A percentile compares a stretch with the other conserved stretches of the same genome.
phyloP scores from a whole-genome alignment of 2,329 filamentous ascomycete species.

The Penicillium janthinellum region DNA sequence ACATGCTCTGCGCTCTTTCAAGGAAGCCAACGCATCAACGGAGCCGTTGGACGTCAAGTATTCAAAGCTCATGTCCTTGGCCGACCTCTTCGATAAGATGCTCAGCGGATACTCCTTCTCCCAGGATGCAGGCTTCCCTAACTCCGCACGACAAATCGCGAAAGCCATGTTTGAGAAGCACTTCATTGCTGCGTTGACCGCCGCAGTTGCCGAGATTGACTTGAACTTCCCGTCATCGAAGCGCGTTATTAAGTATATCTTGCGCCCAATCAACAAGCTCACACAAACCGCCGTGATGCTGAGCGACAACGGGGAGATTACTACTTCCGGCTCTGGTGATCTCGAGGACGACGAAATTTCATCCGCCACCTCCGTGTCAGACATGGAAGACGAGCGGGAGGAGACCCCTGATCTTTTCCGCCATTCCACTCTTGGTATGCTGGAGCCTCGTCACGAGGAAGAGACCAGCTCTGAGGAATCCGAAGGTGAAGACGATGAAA shows the following conservation, averaged over 20 bases:
- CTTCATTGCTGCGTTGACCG: conserved; percentile 83
- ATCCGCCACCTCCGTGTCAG: conserved; percentile 84
- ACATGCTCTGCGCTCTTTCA: conserved; percentile 87
- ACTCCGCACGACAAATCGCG: conserved; percentile 78
- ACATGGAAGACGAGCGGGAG: conserved; percentile 81
- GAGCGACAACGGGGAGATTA: conserved; percentile 78
- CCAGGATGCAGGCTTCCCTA: conserved; percentile 48
- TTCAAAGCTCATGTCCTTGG: conserved; percentile 79
- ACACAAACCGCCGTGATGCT: conserved; percentile 85
- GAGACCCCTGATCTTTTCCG: conserved; percentile 97
- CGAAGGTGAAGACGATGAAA: conserved; percentile 78
- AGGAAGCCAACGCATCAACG: conserved; percentile 75
- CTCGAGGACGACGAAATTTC: conserved; percentile 85
- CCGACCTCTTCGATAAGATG: conserved; percentile 91
- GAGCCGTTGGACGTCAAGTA: conserved; percentile 86
- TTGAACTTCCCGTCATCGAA: conserved; percentile 92
- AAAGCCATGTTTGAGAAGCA: conserved; percentile 99
- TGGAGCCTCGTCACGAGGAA: conserved; percentile 79
- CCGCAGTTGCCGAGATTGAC: conserved; percentile 92
- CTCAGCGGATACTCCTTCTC: conserved; percentile 75
- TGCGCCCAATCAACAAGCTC: conserved; percentile 83
- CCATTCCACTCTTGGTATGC: conserved; percentile 92
- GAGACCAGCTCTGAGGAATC: conserved; percentile 74
- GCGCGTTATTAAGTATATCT: conserved; percentile 92
- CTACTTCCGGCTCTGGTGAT: conserved; percentile 58